Base-by-base conservation (phyloP, 2,329 filamentous ascomycete species). In the Exophiala calicioides region DNA sequence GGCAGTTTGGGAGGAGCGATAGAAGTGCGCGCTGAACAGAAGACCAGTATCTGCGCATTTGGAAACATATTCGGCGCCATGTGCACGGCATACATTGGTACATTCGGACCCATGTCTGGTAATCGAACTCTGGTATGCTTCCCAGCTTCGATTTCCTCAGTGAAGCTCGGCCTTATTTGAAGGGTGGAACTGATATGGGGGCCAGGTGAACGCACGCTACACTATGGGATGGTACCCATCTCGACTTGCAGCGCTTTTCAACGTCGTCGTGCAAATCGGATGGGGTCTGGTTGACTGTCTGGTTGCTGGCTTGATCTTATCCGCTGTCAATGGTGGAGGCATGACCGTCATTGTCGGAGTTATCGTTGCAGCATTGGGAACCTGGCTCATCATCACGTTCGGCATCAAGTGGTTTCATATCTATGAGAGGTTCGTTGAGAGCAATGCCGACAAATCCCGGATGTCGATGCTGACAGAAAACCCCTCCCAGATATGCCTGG, bases 171-270 rank as follows among this genome's bases (percentile, higher is more conserved):
- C 10, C 20, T 16, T 12, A 33, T 23, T 21, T 12, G 10, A 23
- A 42, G 6, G 12, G 29, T 15, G 12, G 15, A 26, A 34, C 39
- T 42, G 20, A 42, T n/a, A 16, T 35, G 2, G 18, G 3, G 18
- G 2, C 18, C 19, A 35, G 33, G 18, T 42, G 20, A 42, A 42
- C 29, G 27, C 27, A 26, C 72, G 80, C 6, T 84, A 81, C 58
- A 69, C 76, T n/a, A 83, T 83, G 75, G 81, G 81, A 6, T 84
- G 79, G 78, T 84, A 77, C 71, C 81, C 81, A 1, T 76, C 77
- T 37, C 84, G 83, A 62, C 65, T 85, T 3, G 73, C 83, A 24
- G 80, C 82, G 12, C 58, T 84, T 16, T 66, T 85, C 44, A 84
- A 84, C 57, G 68, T 85, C 32, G 74, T 84, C 31, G 75, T 82